Base-by-base conservation (phyloP, 2,329 filamentous ascomycete genomes). In the Hypoxylon rubiginosum region DNA sequence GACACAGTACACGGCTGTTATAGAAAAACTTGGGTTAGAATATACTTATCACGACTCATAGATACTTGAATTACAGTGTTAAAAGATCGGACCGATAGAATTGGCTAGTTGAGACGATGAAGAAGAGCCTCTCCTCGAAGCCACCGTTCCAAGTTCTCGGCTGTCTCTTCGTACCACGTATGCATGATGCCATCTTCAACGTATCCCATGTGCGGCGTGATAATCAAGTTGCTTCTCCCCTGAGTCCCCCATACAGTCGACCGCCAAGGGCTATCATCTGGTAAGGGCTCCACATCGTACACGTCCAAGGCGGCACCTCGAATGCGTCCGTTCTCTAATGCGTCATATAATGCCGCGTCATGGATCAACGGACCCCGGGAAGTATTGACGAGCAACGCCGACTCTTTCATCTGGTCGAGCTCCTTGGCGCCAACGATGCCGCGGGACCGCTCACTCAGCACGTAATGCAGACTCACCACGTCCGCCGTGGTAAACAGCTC, bases 171-270 rank as follows among this genome's bases (percentile, higher is more conserved):
- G 77, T 92, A 92, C 90, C 90, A 92, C 6, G 80, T 80, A 52
- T 85, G 82, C 74, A 92, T 81, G 36, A 86, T 84, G n/a, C 85
- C 88, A 64, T 87, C 86, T 67, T 91, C 89, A 0, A 90, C 89
- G 75, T 92, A 93, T 0, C 91, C 91, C 85, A 91, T 92, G 76
- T 94, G 91, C 46, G 91, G 91, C 53, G 88, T 90, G 67, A 92
- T 74, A 15, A 93, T 71, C 1, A 92, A 85, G 62, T 85, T 82
- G 52, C 85, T 88, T 51, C 86, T 85, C 4, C 88, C 88, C 36
- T 86, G 79, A 36, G 78, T 75, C 4, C 89, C 89, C 90, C 91
- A 93, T 36, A 81, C 77, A 8, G 84, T 88, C 9, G 82, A 86
- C 53, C 90, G 83, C 92, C 92, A 94, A 19, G 81, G 82, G 72